A percentile compares a stretch with the other conserved stretches of the same genome.
Conservation (phyloP, 768 basidiomycete genomes). For the Plicaturopsis crispa region DNA sequence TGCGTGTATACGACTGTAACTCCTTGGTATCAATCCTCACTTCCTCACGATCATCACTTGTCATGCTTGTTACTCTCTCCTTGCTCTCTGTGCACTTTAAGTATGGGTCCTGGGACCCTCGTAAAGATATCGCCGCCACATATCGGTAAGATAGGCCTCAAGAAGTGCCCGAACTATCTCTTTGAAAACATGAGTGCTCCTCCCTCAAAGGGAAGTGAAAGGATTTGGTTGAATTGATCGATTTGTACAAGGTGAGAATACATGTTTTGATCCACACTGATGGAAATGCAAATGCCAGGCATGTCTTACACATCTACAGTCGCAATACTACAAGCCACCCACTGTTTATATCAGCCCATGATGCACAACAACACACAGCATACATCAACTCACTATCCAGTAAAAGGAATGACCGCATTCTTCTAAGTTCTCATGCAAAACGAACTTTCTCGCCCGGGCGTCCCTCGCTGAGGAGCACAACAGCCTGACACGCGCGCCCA, state of each 20-base stretch:
- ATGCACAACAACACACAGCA: neutral
- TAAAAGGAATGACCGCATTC: too few relatives aligned
- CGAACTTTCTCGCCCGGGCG: conserved; percentile 83
- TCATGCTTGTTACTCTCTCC: too few relatives aligned
- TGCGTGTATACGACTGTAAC: too few relatives aligned
- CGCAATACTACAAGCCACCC: too few relatives aligned
- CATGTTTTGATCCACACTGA: neutral
- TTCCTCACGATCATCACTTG: too few relatives aligned
- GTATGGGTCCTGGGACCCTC: too few relatives aligned
- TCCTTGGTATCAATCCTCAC: too few relatives aligned
- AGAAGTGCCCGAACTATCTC: neutral
- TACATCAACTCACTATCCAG: neutral
- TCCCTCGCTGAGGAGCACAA: conserved; percentile 81
- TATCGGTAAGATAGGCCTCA: neutral
- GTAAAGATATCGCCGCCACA: too few relatives aligned
- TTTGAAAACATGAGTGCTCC: neutral
- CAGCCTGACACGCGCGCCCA: conserved; percentile 48
- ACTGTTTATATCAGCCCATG: neutral
- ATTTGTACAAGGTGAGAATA: neutral
- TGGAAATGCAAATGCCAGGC: neutral
- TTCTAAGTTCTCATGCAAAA: too few relatives aligned
- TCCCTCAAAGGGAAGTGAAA: neutral
- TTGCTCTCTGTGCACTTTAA: too few relatives aligned
- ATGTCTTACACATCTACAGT: neutral
- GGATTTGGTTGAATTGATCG: neutral